Percentiles rank a stretch among this genome's conserved stretches.
Conservation (phyloP, 768 basidiomycete species). For the Mycena albidolilacea region DNA sequence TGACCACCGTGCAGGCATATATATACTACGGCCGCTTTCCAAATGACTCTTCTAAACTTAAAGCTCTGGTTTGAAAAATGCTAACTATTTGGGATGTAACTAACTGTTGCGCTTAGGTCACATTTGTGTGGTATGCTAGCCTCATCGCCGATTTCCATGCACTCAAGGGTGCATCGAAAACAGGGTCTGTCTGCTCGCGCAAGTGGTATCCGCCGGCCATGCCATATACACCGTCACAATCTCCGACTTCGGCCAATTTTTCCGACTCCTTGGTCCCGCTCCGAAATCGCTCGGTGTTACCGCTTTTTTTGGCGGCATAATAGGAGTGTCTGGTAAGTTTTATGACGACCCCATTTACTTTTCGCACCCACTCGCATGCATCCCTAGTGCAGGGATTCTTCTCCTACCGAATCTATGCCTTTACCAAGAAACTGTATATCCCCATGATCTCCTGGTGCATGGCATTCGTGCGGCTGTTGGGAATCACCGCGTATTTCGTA, state of each 20-base stretch:
- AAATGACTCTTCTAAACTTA: too few species aligned
- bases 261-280: not conserved
- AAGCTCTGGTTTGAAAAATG: too few species aligned
- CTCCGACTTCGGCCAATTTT: not conserved
- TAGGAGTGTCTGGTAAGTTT: not conserved
- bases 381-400: not conserved
- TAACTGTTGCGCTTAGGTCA: too few species aligned
- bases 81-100: too few species aligned
- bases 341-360: too few species aligned
- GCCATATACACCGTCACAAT: not conserved
- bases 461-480: not conserved
- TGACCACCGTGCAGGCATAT: too few species aligned
- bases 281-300: not conserved
- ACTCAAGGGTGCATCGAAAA: too few species aligned
- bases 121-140: too few species aligned
- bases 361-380: not conserved
- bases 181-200: too few species aligned
- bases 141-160: too few species aligned
- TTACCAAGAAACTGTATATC: not conserved
- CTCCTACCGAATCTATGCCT: not conserved
- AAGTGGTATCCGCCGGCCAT: not conserved
- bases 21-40: too few species aligned
- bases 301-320: not conserved
- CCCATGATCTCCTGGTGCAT: not conserved
- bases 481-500: not conserved